A percentile compares a stretch with the other conserved stretches of the same genome.
These are phyloP conservation scores for Xylogone sp. DNA, from an alignment of 2,329 filamentous ascomycete genomes.

Conservation along the genomic window DNA sequence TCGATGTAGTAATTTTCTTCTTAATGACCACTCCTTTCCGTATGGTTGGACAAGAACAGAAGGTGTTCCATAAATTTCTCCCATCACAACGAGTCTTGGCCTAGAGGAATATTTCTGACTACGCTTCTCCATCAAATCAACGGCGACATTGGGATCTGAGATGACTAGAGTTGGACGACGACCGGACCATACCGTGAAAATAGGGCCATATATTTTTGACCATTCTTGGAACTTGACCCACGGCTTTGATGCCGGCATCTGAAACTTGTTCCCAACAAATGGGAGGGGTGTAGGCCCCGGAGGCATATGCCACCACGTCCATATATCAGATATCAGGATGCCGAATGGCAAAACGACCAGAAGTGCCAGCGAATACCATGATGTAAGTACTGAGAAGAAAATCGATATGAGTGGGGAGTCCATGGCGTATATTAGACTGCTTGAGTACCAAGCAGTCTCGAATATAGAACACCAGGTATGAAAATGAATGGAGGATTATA, in stretches of 20 bases:
- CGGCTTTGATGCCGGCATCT: slow-evolving; percentile 27
- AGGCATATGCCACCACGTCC: slow-evolving; percentile 36
- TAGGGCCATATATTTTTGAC: slow-evolving; percentile 40
- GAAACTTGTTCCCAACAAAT: slow-evolving; percentile 38
- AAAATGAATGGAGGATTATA: too few species aligned
- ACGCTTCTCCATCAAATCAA: slow-evolving; percentile 41
- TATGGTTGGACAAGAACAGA: slow-evolving; percentile 46
- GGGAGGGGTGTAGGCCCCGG: slow-evolving; percentile 42
- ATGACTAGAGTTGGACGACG: slow-evolving; percentile 40
- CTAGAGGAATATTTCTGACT: slow-evolving; percentile 40
- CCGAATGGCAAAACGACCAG: slow-evolving; percentile 17
- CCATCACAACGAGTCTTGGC: slow-evolving; percentile 41
- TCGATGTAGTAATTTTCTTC: slow-evolving; percentile 38
- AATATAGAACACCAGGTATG: not conserved
- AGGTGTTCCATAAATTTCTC: slow-evolving; percentile 35
- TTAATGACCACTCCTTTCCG: slow-evolving; percentile 40
- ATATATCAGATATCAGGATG: slow-evolving; percentile 27
- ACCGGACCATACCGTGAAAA: slow-evolving; percentile 42
- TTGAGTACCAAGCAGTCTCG: not conserved
- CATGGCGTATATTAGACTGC: not conserved
- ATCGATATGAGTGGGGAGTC: not conserved
- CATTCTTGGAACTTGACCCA: slow-evolving; percentile 40
- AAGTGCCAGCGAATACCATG: slow-evolving; percentile 16
- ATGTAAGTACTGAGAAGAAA: slow-evolving; percentile 7
- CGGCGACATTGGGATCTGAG: slow-evolving; percentile 38